Base-by-base conservation (phyloP, 2,329 filamentous ascomycete species). In the Moelleriella libera region DNA sequence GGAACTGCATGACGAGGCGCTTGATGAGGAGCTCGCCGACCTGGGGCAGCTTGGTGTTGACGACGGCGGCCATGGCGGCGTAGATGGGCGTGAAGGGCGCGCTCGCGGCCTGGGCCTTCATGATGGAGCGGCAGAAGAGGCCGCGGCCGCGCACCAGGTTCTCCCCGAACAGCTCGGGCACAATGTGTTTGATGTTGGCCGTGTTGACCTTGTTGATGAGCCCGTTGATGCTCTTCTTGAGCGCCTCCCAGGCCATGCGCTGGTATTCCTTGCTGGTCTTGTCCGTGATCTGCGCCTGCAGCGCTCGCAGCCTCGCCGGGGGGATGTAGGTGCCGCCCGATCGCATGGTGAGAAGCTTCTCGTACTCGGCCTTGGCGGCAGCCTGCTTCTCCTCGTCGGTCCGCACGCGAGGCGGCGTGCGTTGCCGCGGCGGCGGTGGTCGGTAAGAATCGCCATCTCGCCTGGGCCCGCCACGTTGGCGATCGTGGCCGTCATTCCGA, bases 141-240 rank as follows among this genome's bases (percentile, higher is more conserved):
- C 92, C 92, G 50, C 92, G 78, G 6, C 92, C 92, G 49, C 92
- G 83, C 41, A 98, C 75, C 57, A 98, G 68, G 62, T 98, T 98
- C 72, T 98, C 92, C 45, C 81, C 80, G 66, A 98, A 98, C 43
- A 98, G 74, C 68, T 98, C 92, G 2, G 90, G 90, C 29, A 97
- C 88, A 52, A 98, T 96, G 60, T 85, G 78, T 67, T 98, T 97
- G 75, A 98, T 97, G 65, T 98, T 98, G 34, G 85, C 87, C 48
- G 90, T 86, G 67, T 97, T 97, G 72, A 96, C 85, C 72, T 98
- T 98, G 76, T 98, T 98, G 75, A 98, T 95, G 54, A 98, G 70
- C 57, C 92, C 92, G 62, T 98, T 97, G 68, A 98, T 95, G 45
- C 86, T 92, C 72, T 98, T 98, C 71, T 98, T 98, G 60, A 98